Evolutionary conservation across 2,329 filamentous ascomycete species (phyloP), one percentile per base, ranked within the genome.

Genomic region (Trichothecium sympodiale): DNA sequence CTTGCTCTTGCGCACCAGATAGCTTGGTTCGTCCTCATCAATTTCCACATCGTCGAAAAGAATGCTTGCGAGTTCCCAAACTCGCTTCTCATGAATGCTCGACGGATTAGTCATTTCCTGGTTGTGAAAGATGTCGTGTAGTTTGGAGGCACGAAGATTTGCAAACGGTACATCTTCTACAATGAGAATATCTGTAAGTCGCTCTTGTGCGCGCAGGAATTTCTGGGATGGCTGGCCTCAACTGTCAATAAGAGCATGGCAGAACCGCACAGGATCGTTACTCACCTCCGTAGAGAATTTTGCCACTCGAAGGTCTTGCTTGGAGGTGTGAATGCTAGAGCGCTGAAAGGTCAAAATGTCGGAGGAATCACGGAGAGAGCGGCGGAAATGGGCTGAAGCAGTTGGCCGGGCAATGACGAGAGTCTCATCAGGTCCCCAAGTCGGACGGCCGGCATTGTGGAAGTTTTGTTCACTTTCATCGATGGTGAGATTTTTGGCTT

Each of bases 11-110:
- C 75, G 70, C 15, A 61, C 31, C 29, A 54, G 51, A 26, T 64
- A 55, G 5, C 54, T 48, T 1, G 57, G 50, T 9, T 62, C 47
- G 1, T 67, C 61, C 3, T 56, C 39, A 3, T 63, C 52, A 13
- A 62, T 33, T 3, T 42, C 62, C 9, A 76, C 42, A n/a, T 77
- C 67, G 44, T 94, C 87, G 50, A 94, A 98, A 4, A 98, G 69
- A 27, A 95, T 79, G 38, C 83, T 83, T 1, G 85, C 80, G 26
- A 98, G 67, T 41, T 85, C 74, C 91, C 93, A 98, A 1, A 91
- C 77, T 12, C 77, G 67, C 49, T 77, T 75, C 57, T 93, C 85
- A 38, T 85, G 74, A 15, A 63, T 56, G 36, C 57, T 65, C 16
- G 65, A 65, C 13, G 63, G 59, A 43, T 62, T 56, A 15, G 53